A percentile compares a stretch with the other conserved stretches of the same genome.
Evolutionary conservation across 169 alveolate species (phyloP).

Genomic region (Babesia bovis): DNA sequence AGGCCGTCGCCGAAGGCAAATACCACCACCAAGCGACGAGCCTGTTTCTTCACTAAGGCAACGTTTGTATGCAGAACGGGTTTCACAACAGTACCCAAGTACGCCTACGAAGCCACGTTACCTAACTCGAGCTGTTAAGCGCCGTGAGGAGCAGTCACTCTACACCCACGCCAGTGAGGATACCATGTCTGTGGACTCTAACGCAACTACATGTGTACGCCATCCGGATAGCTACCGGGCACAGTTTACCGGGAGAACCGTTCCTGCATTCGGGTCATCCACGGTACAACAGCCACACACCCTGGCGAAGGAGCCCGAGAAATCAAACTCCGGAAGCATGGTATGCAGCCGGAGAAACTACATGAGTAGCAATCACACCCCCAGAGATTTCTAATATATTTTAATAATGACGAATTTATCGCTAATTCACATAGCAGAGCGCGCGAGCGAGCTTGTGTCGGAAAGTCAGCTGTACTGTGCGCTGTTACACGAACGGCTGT

Average conservation of each 20-base stretch:
- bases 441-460: not conserved
- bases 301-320: not conserved
- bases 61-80: not conserved
- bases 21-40: not conserved
- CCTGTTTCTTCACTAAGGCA: not conserved
- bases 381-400: not conserved
- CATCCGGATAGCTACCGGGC: not conserved
- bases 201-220: conserved; percentile 7
- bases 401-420: not conserved
- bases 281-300: conserved; percentile 19
- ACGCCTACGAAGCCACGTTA: conserved; percentile 17
- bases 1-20: not conserved
- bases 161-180: conserved; percentile 3
- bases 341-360: conserved; percentile 14
- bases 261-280: not conserved
- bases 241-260: not conserved
- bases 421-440: not conserved
- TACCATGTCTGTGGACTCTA: not conserved
- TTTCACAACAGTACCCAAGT: not conserved
- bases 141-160: not conserved
- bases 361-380: not conserved
- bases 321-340: not conserved
- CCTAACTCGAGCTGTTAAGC: not conserved
- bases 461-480: conserved; percentile 14
- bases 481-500: not conserved